Base-by-base conservation (phyloP, 345 rosid species). In the Acer negundo region DNA sequence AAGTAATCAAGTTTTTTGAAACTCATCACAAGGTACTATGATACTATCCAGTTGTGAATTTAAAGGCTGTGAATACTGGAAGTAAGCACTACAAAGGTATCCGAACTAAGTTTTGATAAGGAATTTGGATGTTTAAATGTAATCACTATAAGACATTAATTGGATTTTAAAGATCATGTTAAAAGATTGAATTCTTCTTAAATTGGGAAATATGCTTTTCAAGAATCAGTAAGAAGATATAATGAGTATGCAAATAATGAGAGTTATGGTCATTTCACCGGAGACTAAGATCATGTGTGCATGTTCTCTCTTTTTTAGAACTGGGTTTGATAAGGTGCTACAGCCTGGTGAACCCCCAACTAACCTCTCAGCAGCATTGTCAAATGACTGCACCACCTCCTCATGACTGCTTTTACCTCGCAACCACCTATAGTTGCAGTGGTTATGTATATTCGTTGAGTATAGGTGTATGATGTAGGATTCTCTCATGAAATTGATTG, bases 1-100 rank as follows among this genome's bases (percentile, higher is more conserved):
- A 95, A 80, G 99, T 93, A 58, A 93, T 93, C 75, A 89, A 79
- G 75, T 95, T 95, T 86, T 91, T 95, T 75, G 98, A 93, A 83
- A 93, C 93, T 56, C 88, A 91, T 76, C 99, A 93, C 88, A 90
- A 93, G 97, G 98, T 93, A 80, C 51, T 24, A 42, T 64, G 38
- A 35, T 42, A 42, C 11, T 35, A 42, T 42, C 38, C 3, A 12
- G 17, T 13, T 10, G 62, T 65, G 77, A 75, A 35, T 23, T 74
- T 26, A 3, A 35, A 42, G 63, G 24, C 22, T 35, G 53, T 64
- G 59, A 74, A 51, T 69, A 40, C 35, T 20, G 22, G 56, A 63
- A 51, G 59, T n/a, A 10, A 26, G 68, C 75, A 77, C 59, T 1
- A n/a, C n/a, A 62, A 28, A 13, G 22, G 58, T 69, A 67, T 53